Evolutionary conservation across 805 yeast genomes (phyloP), one percentile per base, ranked within the genome.

Genomic region (Hanseniaspora meyeri): DNA sequence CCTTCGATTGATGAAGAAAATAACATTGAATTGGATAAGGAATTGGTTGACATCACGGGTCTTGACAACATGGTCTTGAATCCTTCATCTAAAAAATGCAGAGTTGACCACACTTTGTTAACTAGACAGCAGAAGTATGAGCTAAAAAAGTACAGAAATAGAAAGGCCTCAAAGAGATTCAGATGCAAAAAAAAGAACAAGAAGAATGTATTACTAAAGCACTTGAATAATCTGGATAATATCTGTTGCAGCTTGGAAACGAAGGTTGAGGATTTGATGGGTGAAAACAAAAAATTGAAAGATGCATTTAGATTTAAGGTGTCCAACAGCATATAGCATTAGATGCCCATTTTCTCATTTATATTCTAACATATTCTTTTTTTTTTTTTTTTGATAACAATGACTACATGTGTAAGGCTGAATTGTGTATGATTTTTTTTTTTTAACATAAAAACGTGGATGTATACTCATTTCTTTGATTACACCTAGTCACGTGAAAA

Each of bases 151-250:
- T 53, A 53, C 47, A 38, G 57, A 46, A 53, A 53, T 20, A 45
- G 57, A 39, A 53, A 53, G 20, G 57, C 57, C 39, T 53, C 57
- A 14, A 45, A 53, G 24, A 53, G 32, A 29, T 53, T 53, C 17
- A 53, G 57, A 46, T 39, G 19, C 27, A 53, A 53, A 46, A 53
- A 53, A n/a, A 53, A 53, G 29, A 53, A 53, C 9, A 53, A 53
- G 19, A 46, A 38, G 14, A 46, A 31, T 12, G 51, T 36, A 12
- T 34, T 53, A n/a, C 31, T 38, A 40, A 45, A 53, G 24, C 57
- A 53, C n/a, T 19, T 53, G 47, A 19, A 1, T 3, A 45, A 53
- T n/a, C 20, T 53, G 36, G 38, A 27, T 16, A 46, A 36, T 12
- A 42, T 46, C 3, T 53, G 57, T 39, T 34, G 36, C 38, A 31